These are phyloP conservation scores for Rauvolfia tetraphylla DNA, from an alignment of 257 asterid genomes.

Conservation along the genomic window DNA sequence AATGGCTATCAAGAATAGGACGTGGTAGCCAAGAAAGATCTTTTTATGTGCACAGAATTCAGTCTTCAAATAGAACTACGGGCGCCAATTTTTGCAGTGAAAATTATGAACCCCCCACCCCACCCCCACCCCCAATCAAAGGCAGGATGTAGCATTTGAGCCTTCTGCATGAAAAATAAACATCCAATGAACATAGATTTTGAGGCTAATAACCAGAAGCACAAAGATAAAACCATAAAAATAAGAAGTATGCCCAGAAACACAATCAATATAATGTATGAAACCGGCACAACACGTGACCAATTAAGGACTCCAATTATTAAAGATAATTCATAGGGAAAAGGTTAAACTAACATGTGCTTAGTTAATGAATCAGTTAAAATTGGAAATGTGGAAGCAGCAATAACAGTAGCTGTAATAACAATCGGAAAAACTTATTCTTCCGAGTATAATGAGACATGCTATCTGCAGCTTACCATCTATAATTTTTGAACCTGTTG, in stretches of 20 bases:
- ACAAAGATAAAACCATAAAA: too few species aligned
- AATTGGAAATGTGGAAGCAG: background rate
- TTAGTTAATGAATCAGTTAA: background rate
- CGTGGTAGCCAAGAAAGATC: background rate
- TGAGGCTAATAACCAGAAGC: background rate
- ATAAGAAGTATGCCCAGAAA: background rate
- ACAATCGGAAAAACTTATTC: background rate
- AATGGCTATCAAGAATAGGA: background rate
- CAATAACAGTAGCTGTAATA: background rate
- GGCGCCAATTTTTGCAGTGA: background rate
- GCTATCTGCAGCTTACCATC: background rate
- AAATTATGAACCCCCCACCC: background rate
- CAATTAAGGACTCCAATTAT: conserved; percentile 1
- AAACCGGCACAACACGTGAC: background rate
- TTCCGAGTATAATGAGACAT: background rate
- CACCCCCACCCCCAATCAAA: background rate
- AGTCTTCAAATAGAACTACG: background rate
- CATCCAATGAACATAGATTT: background rate
- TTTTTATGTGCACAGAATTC: background rate
- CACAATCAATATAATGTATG: background rate
- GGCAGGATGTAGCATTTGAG: background rate
- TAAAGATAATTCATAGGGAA: background rate
- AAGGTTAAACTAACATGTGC: background rate
- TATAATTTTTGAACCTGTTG: background rate
- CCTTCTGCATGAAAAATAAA: background rate